Evolutionary conservation across 441 rosid genomes (phyloP).

Genomic region (Rhodomyrtus psidioides): DNA sequence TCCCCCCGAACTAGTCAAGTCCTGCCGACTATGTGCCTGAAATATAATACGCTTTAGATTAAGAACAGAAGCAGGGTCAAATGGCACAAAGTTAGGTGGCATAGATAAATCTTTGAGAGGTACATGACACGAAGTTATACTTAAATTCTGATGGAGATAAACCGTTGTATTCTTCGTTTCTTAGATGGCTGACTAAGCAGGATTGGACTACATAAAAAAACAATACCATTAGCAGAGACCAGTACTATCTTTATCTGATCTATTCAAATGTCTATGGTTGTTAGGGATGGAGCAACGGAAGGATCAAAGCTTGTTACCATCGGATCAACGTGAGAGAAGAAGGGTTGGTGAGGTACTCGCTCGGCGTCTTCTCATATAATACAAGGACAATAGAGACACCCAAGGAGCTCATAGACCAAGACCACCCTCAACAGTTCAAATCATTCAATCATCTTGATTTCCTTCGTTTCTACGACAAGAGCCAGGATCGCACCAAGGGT

Average conservation of each 20-base stretch:
- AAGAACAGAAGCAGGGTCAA: not conserved
- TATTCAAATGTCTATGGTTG: not conserved
- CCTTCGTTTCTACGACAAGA: not conserved
- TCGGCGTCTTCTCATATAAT: not conserved
- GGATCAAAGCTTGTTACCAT: not conserved
- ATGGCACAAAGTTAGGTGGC: not conserved
- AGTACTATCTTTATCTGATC: not conserved
- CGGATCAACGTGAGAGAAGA: not conserved
- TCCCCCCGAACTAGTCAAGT: not conserved
- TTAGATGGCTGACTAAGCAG: not conserved
- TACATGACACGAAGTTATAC: not conserved
- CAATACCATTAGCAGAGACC: not conserved
- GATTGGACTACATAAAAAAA: not conserved
- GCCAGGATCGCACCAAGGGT: not conserved
- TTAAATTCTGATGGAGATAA: too few species aligned
- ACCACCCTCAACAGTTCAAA: not conserved
- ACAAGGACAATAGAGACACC: not conserved
- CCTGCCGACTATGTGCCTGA: not conserved
- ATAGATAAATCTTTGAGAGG: not conserved
- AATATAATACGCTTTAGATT: not conserved
- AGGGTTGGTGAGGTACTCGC: not conserved
- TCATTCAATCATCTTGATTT: not conserved
- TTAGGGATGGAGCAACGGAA: not conserved
- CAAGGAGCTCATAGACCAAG: not conserved
- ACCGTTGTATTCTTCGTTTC: not conserved